Percentiles rank a stretch among this genome's conserved stretches.
These are phyloP conservation scores for Venturia aucupariae DNA, from an alignment of 2,329 filamentous ascomycete species.

Conservation along the genomic window DNA sequence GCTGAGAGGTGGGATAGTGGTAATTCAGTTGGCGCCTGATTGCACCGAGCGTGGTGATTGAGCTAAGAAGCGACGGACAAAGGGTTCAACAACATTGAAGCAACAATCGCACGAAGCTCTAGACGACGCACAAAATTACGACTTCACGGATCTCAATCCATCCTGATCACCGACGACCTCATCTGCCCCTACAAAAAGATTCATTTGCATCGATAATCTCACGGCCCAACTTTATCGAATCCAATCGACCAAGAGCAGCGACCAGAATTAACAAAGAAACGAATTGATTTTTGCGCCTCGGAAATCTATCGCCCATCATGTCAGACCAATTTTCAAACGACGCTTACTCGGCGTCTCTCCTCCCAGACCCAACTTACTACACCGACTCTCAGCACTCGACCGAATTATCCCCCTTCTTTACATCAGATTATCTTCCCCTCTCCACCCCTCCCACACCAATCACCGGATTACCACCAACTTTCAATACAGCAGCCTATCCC, in stretches of 20 bases:
- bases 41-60: background rate
- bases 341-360: background rate
- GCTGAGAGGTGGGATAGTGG: background rate
- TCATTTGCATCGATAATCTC: background rate
- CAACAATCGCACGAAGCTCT: background rate
- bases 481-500: background rate
- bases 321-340: background rate
- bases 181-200: too few relatives aligned
- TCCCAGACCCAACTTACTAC: background rate
- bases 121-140: background rate
- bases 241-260: background rate
- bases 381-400: background rate
- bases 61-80: background rate
- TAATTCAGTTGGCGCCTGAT: background rate
- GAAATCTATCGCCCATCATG: too few relatives aligned
- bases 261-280: too few relatives aligned
- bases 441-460: background rate
- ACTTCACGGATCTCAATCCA: background rate
- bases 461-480: background rate
- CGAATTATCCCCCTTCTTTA: conserved; percentile 2
- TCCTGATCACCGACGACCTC: too few relatives aligned
- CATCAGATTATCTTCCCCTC: background rate
- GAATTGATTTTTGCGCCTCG: too few relatives aligned
- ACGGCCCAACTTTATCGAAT: background rate
- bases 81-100: background rate